phyloP scores from a whole-genome alignment of 139 green algal species.

The Ettlia oleoabundans region DNA sequence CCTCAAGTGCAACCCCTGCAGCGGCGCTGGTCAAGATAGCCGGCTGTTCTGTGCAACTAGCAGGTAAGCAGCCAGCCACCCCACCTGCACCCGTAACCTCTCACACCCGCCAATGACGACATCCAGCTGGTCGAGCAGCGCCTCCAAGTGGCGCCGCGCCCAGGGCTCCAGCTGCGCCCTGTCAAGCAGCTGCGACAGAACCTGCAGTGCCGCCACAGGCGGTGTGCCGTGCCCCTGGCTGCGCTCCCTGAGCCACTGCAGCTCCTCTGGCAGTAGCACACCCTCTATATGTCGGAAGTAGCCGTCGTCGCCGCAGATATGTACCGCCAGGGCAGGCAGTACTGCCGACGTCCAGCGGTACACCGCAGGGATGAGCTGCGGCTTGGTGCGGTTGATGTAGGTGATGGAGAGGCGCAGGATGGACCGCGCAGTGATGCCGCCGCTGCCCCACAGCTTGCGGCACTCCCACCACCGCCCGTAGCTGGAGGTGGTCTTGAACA shows the following conservation, averaged over 20 bases:
- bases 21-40: no score
- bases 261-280: neutral
- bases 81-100: constrained; percentile 13
- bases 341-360: constrained; percentile 27
- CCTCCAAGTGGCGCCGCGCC: constrained; percentile 19
- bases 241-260: neutral
- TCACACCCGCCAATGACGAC: constrained; percentile 27
- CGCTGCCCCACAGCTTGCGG: constrained; percentile 25
- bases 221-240: neutral
- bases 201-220: constrained; percentile 26
- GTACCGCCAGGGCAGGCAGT: constrained; percentile 7
- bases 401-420: constrained; percentile 29
- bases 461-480: constrained; percentile 45
- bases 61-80: neutral
- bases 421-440: constrained; percentile 25
- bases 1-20: no score
- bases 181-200: constrained; percentile 25
- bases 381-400: neutral
- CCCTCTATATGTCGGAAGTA: neutral
- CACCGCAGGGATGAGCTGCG: constrained; percentile 14
- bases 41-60: neutral
- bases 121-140: neutral
- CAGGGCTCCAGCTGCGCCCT: neutral
- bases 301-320: constrained; percentile 6
- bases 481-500: constrained; percentile 41